Percentiles rank a stretch among this genome's conserved stretches.
phyloP scores from a whole-genome alignment of 331 rosid species.

The Quercus phellos region DNA sequence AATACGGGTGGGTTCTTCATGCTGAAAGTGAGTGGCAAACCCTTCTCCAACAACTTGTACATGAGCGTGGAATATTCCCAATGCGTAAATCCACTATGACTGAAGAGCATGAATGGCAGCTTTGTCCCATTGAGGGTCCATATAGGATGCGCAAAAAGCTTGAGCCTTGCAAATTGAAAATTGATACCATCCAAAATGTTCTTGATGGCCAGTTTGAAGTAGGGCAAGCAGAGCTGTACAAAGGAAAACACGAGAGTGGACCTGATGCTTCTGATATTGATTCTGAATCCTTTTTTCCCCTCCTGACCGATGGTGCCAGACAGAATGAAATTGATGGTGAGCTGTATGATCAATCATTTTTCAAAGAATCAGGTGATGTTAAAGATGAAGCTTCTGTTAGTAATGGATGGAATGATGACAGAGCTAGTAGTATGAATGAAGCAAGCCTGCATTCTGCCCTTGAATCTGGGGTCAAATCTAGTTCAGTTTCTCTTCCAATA shows the following conservation, averaged over 20 bases:
- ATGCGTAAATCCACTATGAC: slow-evolving; percentile 47
- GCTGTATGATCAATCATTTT: slow-evolving; percentile 51
- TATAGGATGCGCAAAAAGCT: slow-evolving; percentile 98
- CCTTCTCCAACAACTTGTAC: slow-evolving; percentile 95
- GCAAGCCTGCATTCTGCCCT: slow-evolving; percentile 96
- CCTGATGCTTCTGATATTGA: slow-evolving; percentile 50
- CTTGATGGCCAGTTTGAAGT: slow-evolving; percentile 72
- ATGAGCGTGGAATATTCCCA: slow-evolving; percentile 91
- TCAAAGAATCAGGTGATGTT: slow-evolving; percentile 45
- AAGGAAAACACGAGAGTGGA: slow-evolving; percentile 44
- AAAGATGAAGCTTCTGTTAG: slow-evolving; percentile 53
- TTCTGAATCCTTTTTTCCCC: slow-evolving; percentile 57
- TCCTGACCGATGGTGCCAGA: slow-evolving; percentile 45
- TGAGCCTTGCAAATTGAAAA: slow-evolving; percentile 75
- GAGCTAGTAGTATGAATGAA: slow-evolving; percentile 80
- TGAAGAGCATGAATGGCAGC: slow-evolving; percentile 87
- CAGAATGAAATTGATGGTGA: slow-evolving; percentile 57
- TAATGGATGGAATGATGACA: slow-evolving; percentile 87
- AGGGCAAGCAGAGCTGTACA: slow-evolving; percentile 45
- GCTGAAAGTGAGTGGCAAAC: slow-evolving; percentile 99
- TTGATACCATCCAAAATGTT: slow-evolving; percentile 75
- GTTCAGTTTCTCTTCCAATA: slow-evolving; percentile 62
- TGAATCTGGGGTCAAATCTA: slow-evolving; percentile 88
- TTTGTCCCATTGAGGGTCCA: slow-evolving; percentile 99
- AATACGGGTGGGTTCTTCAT: slow-evolving; percentile 99